Base-by-base conservation (phyloP, 1,284 basidiomycete genomes). In the Paramarasmius palmivorus region DNA sequence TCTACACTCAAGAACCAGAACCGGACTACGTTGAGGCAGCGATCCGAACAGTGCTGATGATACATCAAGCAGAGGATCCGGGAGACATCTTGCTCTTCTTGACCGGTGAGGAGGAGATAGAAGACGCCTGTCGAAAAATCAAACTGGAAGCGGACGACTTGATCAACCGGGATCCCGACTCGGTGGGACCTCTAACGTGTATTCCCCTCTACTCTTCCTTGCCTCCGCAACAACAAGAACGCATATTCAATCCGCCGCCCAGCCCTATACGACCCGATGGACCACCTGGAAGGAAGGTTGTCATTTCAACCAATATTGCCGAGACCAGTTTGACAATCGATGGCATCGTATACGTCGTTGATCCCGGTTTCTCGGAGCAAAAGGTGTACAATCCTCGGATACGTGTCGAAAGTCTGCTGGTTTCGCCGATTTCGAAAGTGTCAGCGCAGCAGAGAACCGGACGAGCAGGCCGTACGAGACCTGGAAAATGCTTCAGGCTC, bases 261-360 rank as follows among this genome's bases (percentile, higher is more conserved):
- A 65, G 76, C 1, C 70, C 92, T 0, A 74, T 79, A 4, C 77
- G 72, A 0, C 70, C 81, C 1, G 85, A 79, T 54, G 90, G 93
- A 1, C 88, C 93, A 0, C 87, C 91, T 0, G 94, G 95, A 0
- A 84, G 96, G 58, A 99, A 99, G 72, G 85, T 98, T 29, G 93
- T 99, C 46, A 77, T 99, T 1, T 93, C 94, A 12, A 99, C 97
- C 34, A 99, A 99, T 71, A 96, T 99, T 58, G 97, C 97, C 8
- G 96, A 99, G 73, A 99, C 97, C 0, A 97, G 94, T 9, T 75
- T 99, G 35, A 99, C 96, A 1, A 98, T 99, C 57, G 96, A 98
- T 63, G 97, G 96, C 22, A 98, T 99, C 65, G 95, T 99, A 12
- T 99, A 98, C 66, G 96, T 99, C 54, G 94, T 99, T 41, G 96